Evolutionary conservation across 1,284 basidiomycete genomes (phyloP).

Genomic region (Cryptococcus jaspeensis): DNA sequence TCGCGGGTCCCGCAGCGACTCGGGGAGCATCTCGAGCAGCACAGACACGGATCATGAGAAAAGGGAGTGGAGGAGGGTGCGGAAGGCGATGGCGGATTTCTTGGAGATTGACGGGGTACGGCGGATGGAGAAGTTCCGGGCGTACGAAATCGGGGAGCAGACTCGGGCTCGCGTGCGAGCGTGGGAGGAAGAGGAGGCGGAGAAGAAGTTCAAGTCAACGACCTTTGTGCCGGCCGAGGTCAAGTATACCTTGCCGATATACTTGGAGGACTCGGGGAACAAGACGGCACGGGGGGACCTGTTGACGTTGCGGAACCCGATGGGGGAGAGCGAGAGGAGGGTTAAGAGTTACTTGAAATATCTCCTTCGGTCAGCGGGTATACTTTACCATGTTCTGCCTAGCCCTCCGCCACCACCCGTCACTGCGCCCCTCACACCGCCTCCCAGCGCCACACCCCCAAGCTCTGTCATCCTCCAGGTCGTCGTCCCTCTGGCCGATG

Average conservation of each 20-base stretch:
- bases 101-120: slow-evolving; percentile 54
- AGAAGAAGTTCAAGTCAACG: slow-evolving; percentile 54
- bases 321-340: slow-evolving; percentile 42
- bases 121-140: slow-evolving; percentile 54
- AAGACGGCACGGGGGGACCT: slow-evolving; percentile 4
- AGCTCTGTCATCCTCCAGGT: slow-evolving; percentile 28
- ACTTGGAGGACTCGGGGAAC: slow-evolving; percentile 16
- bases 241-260: slow-evolving; percentile 54
- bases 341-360: slow-evolving; percentile 54
- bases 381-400: slow-evolving; percentile 55
- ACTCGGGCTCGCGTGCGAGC: slow-evolving; percentile 25
- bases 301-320: slow-evolving; percentile 47
- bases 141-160: slow-evolving; percentile 41
- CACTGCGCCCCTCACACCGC: neutral
- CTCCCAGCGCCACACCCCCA: neutral
- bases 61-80: slow-evolving; percentile 44
- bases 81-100: slow-evolving; percentile 51
- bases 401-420: slow-evolving; percentile 1
- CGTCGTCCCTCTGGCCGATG: slow-evolving; percentile 28
- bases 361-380: slow-evolving; percentile 56
- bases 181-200: slow-evolving; percentile 16
- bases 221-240: slow-evolving; percentile 53
- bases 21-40: neutral
- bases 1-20: too few species aligned
- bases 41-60: slow-evolving; percentile 24